Conservation (phyloP, 2,329 filamentous ascomycete species). For the Orbilia blumenaviensis region DNA sequence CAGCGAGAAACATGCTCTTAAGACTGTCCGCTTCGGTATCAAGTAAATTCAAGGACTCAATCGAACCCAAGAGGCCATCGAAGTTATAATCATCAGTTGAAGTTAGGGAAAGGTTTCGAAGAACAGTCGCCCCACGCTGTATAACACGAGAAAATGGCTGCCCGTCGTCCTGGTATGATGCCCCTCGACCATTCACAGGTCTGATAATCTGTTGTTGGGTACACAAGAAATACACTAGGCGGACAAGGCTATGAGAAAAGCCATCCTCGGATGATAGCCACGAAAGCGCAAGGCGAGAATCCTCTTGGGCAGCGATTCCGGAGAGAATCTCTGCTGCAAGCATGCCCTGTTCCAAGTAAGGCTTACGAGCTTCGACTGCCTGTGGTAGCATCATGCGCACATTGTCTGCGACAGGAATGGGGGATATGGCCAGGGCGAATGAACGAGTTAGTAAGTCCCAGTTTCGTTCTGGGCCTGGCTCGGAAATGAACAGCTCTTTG, state of each 20-base stretch:
- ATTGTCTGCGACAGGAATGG: conserved; percentile 74
- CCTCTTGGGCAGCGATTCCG: conserved; percentile 75
- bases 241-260: conserved; percentile 81
- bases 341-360: conserved; percentile 89
- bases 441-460: conserved; percentile 85
- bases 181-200: conserved; percentile 61
- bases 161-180: conserved; percentile 55
- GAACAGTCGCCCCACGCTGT: conserved; percentile 72
- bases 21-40: conserved; percentile 61
- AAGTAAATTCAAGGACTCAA: conserved; percentile 37
- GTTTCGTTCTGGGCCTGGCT: conserved; percentile 71
- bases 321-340: conserved; percentile 88
- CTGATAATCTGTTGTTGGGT: conserved; percentile 66
- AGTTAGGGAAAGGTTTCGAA: conserved; percentile 76
- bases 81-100: conserved; percentile 57
- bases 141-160: conserved; percentile 66
- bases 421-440: conserved; percentile 85
- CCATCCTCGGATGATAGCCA: conserved; percentile 88
- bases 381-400: conserved; percentile 64
- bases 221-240: conserved; percentile 77
- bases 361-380: conserved; percentile 82
- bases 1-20: conserved; percentile 67
- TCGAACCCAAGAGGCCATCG: conserved; percentile 65
- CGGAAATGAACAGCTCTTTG: conserved; percentile 79
- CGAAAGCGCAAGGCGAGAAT: conserved; percentile 74